Base-by-base conservation (phyloP, 768 basidiomycete genomes). In the Auriscalpium vulgare region DNA sequence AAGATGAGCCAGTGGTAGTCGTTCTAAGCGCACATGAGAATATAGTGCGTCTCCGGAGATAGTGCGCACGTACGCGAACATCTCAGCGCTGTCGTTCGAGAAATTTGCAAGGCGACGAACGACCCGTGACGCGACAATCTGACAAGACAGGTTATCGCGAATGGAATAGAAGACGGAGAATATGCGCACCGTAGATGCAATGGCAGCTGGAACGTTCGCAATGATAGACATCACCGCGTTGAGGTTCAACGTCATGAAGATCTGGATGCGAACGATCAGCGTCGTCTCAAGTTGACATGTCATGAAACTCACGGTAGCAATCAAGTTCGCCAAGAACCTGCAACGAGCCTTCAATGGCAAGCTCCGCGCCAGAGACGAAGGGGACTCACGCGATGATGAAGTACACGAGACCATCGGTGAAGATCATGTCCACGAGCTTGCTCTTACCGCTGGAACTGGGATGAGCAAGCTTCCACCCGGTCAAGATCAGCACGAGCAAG, bases 371-470 rank as follows among this genome's bases (percentile, higher is more conserved):
- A 21, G 51, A 46, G 48, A 40, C 23, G 29, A 53, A 53, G 44
- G 47, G 54, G 4, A 73, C 82, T 54, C 62, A 87, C 80, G 88
- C 88, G 50, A 90, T 78, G 58, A 90, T 68, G 71, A 90, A 90
- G 70, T 78, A 90, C 53, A 87, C 80, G 10, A 91, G 68, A 17
- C 87, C 87, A 55, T 89, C 86, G 13, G 76, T 70, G 66, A 88
- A 88, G 35, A 90, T 81, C 72, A 88, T 73, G 35, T 76, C 75
- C 21, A 80, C 74, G 13, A 88, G 77, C 50, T 74, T 75, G 61
- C 75, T 80, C 38, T 69, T 17, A 45, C 62, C 67, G 37, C 23
- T 71, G 58, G 67, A 62, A 29, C 29, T 4, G 0, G 63, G 57
- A 29, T 67, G 68, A 14, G 67, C 68, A 21, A 88, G 76, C 64